A percentile compares a stretch with the other conserved stretches of the same genome.
phyloP scores from a whole-genome alignment of 305 asterid genomes.

The Coffea humblotiana region DNA sequence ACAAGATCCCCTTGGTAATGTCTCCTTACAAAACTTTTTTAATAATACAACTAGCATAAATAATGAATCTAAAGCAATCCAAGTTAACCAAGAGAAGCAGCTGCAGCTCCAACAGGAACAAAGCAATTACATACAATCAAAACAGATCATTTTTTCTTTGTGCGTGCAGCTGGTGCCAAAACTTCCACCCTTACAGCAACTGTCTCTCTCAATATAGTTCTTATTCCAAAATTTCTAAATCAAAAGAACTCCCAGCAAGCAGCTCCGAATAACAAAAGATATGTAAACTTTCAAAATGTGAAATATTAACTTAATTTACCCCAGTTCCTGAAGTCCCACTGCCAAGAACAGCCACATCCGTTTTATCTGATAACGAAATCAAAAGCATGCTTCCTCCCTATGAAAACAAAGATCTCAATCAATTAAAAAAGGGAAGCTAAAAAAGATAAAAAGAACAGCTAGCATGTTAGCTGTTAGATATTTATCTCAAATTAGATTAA shows the following conservation, averaged over 20 bases:
- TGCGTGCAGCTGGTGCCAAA: not conserved
- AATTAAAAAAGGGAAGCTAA: not conserved
- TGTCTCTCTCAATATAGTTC: not conserved
- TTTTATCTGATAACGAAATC: constrained; percentile 92
- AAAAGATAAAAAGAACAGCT: not conserved
- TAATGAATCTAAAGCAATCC: not conserved
- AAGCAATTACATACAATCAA: no score
- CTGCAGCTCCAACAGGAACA: not conserved
- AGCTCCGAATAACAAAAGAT: not conserved
- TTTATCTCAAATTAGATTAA: not conserved
- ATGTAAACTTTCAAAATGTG: not conserved
- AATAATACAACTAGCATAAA: not conserved
- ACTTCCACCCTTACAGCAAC: not conserved
- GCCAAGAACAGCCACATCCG: constrained; percentile 70
- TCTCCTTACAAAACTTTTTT: not conserved
- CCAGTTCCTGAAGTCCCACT: constrained; percentile 80
- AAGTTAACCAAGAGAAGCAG: not conserved
- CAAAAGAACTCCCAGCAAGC: not conserved
- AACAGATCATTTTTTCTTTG: no score
- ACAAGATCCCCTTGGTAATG: not conserved
- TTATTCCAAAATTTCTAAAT: not conserved
- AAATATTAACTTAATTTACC: constrained; percentile 37
- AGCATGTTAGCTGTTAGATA: not conserved
- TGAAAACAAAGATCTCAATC: constrained; percentile 7
- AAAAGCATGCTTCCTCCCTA: constrained; percentile 76